Evolutionary conservation across 768 basidiomycete genomes (phyloP).

Genomic region (Mycena kentingensis): DNA sequence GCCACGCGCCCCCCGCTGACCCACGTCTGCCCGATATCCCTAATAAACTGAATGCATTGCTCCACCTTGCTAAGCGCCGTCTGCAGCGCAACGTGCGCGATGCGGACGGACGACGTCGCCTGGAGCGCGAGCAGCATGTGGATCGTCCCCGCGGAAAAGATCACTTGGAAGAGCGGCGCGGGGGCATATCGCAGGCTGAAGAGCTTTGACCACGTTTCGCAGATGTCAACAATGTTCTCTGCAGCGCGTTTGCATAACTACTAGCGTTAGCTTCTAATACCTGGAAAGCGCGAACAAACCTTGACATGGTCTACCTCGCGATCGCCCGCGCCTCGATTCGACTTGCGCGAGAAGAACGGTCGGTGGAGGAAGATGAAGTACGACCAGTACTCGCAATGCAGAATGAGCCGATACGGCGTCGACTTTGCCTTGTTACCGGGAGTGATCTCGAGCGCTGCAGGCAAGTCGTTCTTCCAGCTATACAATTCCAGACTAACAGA

Average conservation of each 20-base stretch:
- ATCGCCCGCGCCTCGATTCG: constrained; percentile 1
- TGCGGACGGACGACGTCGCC: constrained; percentile 22
- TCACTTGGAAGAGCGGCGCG: constrained; percentile 37
- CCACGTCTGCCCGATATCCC: constrained; percentile 13
- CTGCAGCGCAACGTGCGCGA: constrained; percentile 14
- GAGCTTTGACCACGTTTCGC: constrained; percentile 35
- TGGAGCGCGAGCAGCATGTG: constrained; percentile 39
- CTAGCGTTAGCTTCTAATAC: not conserved
- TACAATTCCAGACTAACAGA: constrained; percentile 18
- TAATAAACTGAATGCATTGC: constrained; percentile 10
- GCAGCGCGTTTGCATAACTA: constrained; percentile 39
- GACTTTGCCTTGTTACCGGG: constrained; percentile 26
- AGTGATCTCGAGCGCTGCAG: constrained; percentile 33
- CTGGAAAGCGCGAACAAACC: not conserved
- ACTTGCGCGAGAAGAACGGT: constrained; percentile 27
- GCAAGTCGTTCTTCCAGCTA: constrained; percentile 28
- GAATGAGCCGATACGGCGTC: constrained; percentile 33
- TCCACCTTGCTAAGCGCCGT: constrained; percentile 17
- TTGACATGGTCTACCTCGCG: constrained; percentile 21
- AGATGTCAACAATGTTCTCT: constrained; percentile 36
- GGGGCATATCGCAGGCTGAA: constrained; percentile 40
- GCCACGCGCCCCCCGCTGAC: not conserved
- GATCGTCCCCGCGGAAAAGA: constrained; percentile 43
- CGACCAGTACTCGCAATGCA: constrained; percentile 41
- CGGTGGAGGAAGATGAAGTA: constrained; percentile 40